A percentile compares a stretch with the other conserved stretches of the same genome.
Evolutionary conservation across 164 flowering plant genomes (phyloP).

Genomic region (Berberis thunbergii): DNA sequence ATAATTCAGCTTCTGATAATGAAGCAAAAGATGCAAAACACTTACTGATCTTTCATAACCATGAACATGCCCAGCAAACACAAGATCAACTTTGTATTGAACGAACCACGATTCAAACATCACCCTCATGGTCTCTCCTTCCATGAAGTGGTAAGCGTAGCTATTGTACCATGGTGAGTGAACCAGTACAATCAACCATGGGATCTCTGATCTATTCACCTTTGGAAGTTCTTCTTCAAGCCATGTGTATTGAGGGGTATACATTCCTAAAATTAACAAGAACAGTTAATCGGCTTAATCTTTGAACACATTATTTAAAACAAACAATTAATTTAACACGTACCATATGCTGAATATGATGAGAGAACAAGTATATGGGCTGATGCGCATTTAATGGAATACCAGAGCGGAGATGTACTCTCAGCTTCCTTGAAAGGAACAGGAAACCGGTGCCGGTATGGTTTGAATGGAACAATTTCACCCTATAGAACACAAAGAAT

Average conservation of each 20-base stretch:
- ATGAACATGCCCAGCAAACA: constrained; percentile 57
- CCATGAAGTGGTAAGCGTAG: constrained; percentile 45
- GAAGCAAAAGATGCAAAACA: not conserved
- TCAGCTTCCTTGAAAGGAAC: constrained; percentile 21
- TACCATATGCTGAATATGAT: constrained; percentile 32
- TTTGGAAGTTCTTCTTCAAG: constrained; percentile 30
- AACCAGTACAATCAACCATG: constrained; percentile 41
- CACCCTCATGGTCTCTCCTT: constrained; percentile 58
- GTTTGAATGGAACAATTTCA: constrained; percentile 28
- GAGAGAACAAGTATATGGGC: constrained; percentile 33
- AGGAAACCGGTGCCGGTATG: constrained; percentile 22
- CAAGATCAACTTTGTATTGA: constrained; percentile 47
- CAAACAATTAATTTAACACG: too few species aligned
- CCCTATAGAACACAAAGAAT: constrained; percentile 16
- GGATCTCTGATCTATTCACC: constrained; percentile 35
- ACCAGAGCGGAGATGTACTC: constrained; percentile 29
- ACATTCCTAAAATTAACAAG: constrained; percentile 18
- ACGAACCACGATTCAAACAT: constrained; percentile 52
- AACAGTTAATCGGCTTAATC: too few species aligned
- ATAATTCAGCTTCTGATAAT: not conserved
- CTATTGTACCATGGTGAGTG: constrained; percentile 45
- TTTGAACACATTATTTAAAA: too few species aligned
- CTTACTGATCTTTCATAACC: constrained; percentile 51
- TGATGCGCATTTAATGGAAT: constrained; percentile 31
- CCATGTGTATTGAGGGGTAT: constrained; percentile 39